Evolutionary conservation across 129 eudicot genomes (phyloP).

Genomic region (Erigeron canadensis): DNA sequence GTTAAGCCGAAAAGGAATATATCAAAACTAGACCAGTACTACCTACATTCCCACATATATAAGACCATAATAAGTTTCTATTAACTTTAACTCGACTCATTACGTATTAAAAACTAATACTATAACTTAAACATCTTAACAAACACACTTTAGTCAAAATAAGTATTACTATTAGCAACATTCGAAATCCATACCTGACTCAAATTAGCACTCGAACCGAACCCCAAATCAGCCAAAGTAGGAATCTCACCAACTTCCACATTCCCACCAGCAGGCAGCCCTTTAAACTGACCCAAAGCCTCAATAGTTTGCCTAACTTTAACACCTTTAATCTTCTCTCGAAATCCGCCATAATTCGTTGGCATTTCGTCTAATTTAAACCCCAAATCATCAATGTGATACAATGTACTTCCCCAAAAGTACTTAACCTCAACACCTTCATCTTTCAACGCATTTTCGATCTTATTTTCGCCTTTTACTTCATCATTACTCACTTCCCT

Average conservation of each 20-base stretch:
- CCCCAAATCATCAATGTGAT: constrained; percentile 88
- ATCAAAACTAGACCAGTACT: background rate
- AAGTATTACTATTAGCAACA: background rate
- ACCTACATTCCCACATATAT: background rate
- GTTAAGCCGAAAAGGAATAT: background rate
- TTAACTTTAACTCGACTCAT: background rate
- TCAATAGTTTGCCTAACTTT: constrained; percentile 75
- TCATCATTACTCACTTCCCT: constrained; percentile 86
- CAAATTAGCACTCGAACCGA: constrained; percentile 60
- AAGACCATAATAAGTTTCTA: too few species aligned
- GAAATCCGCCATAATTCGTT: constrained; percentile 80
- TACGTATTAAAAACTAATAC: background rate
- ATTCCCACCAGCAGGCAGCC: constrained; percentile 75
- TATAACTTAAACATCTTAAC: too few species aligned
- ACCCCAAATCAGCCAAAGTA: constrained; percentile 83
- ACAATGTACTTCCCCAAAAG: constrained; percentile 99
- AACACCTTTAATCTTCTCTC: constrained; percentile 78
- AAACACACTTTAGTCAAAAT: too few species aligned
- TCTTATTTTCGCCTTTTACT: constrained; percentile 74
- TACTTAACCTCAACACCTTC: constrained; percentile 93
- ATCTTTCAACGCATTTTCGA: constrained; percentile 70
- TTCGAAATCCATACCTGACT: constrained; percentile 52
- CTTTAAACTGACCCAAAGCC: constrained; percentile 72
- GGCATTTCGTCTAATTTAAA: constrained; percentile 86
- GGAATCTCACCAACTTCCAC: constrained; percentile 91